Percentiles rank a stretch among this genome's conserved stretches.
phyloP scores from a whole-genome alignment of 345 rosid genomes.

The Linum usitatissimum region DNA sequence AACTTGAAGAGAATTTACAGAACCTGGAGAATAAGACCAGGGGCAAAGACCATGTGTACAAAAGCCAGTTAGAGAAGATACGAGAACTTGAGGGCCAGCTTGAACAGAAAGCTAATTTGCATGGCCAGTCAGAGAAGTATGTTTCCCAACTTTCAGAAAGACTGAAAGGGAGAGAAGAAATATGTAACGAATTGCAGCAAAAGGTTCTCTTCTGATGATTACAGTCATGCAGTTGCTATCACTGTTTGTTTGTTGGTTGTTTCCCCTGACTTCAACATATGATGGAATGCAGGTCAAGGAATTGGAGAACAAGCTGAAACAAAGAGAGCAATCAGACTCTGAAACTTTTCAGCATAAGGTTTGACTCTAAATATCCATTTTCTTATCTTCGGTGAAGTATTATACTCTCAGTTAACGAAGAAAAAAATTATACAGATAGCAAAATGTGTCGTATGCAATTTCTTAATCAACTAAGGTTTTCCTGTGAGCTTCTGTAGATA shows the following conservation, averaged over 20 bases:
- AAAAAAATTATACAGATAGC: no score
- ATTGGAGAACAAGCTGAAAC: conserved; percentile 17
- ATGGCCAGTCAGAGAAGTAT: conserved; percentile 23
- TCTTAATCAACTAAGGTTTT: no score
- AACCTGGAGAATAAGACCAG: conserved; percentile 28
- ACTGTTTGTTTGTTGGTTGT: background rate
- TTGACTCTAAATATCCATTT: no score
- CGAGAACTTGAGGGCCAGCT: conserved; percentile 31
- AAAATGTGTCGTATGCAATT: no score
- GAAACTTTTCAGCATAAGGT: conserved; percentile 15
- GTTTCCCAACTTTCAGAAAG: conserved; percentile 29
- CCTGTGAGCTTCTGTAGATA: no score
- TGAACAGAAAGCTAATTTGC: conserved; percentile 17
- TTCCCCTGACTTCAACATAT: background rate
- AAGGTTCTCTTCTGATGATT: conserved; percentile 21
- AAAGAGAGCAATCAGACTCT: conserved; percentile 11
- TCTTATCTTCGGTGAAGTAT: no score
- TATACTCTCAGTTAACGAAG: no score
- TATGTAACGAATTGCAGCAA: conserved; percentile 21
- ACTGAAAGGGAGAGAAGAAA: conserved; percentile 26
- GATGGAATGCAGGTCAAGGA: conserved; percentile 11
- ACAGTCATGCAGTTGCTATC: background rate
- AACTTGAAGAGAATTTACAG: conserved; percentile 24
- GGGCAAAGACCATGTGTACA: conserved; percentile 25
- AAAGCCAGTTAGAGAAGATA: conserved; percentile 25